Conservation (phyloP, 2,329 filamentous ascomycete species). For the Penicillium sp. region DNA sequence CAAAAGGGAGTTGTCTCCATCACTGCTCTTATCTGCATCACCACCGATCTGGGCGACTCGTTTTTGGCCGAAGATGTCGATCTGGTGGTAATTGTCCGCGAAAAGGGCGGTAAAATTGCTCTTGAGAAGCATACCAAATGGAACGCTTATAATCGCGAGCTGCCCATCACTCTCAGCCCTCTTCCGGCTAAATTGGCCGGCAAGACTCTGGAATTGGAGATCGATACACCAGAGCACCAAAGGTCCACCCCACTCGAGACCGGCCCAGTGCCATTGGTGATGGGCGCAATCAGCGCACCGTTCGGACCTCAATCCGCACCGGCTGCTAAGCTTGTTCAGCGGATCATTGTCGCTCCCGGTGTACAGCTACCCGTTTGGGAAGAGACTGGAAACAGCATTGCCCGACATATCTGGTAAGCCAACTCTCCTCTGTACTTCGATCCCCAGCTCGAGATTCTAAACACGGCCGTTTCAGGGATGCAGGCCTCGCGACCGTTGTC, state of each 20-base stretch:
- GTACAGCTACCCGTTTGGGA: conserved; percentile 59
- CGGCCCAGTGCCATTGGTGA: conserved; percentile 44
- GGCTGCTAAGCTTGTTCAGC: conserved; percentile 56
- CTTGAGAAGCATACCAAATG: conserved; percentile 30
- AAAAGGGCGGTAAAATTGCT: conserved; percentile 17
- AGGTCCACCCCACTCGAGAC: conserved; percentile 1
- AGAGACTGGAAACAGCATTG: conserved; percentile 72
- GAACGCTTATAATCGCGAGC: conserved; percentile 37
- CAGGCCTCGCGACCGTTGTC: conserved; percentile 58
- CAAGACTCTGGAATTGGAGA: conserved; percentile 29
- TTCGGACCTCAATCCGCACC: conserved; percentile 43
- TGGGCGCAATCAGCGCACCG: conserved; percentile 59
- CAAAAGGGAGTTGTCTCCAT: conserved; percentile 47
- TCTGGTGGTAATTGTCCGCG: conserved; percentile 28
- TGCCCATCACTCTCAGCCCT: conserved; percentile 34
- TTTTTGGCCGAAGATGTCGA: conserved; percentile 54
- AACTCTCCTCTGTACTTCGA: neutral
- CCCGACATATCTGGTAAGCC: conserved; percentile 67
- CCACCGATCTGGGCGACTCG: conserved; percentile 68
- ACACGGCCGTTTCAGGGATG: conserved; percentile 50
- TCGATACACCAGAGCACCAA: conserved; percentile 26
- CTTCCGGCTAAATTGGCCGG: conserved; percentile 28
- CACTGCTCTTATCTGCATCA: conserved; percentile 62
- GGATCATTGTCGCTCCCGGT: conserved; percentile 47
- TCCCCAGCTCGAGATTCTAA: conserved; percentile 10